Base-by-base conservation (phyloP, 257 asterid genomes). In the Solanum dulcamara region DNA sequence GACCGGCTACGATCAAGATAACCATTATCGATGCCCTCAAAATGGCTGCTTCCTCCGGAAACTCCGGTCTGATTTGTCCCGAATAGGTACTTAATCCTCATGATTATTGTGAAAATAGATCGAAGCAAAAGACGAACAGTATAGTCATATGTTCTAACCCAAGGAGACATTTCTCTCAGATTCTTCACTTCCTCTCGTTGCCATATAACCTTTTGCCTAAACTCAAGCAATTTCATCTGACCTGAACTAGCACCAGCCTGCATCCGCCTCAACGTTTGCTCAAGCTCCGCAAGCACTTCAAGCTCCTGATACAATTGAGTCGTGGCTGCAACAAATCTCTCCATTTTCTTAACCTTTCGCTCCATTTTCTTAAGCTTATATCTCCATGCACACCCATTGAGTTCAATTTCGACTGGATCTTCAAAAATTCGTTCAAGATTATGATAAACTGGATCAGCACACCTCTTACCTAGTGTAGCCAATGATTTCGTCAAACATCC, bases 161-260 rank as follows among this genome's bases (percentile, higher is more conserved):
- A 96, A 82, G 96, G 99, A 70, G 99, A 93, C 91, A 90, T 93
- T 67, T 95, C 97, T 20, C 89, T 86, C 30, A 96, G 93, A 90
- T 93, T 93, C 91, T 94, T 96, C 88, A 95, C 98, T 88, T 96
- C 97, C 87, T 89, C 94, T 11, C 93, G 93, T 85, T 96, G 98
- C 97, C 96, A 91, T 86, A 86, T 68, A 33, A 96, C 95, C 88
- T 94, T 96, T 91, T 93, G 97, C 93, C 92, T 97, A 88, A 91
- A 93, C 88, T 93, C 98, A 1, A 93, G 92, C 87, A 94, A 59
- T 83, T 91, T 92, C 77, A 91, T 92, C 84, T 87, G 91, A 70
- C 91, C 87, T 8, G 89, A 64, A 67, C 86, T 89, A 10, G 90
- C 90, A 84, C 96, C 92, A 48, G 89, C 90, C 85, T 90, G 84